Evolutionary conservation across 2,329 filamentous ascomycete species (phyloP), one percentile per base, ranked within the genome.

Genomic region (Fusarium sp.): DNA sequence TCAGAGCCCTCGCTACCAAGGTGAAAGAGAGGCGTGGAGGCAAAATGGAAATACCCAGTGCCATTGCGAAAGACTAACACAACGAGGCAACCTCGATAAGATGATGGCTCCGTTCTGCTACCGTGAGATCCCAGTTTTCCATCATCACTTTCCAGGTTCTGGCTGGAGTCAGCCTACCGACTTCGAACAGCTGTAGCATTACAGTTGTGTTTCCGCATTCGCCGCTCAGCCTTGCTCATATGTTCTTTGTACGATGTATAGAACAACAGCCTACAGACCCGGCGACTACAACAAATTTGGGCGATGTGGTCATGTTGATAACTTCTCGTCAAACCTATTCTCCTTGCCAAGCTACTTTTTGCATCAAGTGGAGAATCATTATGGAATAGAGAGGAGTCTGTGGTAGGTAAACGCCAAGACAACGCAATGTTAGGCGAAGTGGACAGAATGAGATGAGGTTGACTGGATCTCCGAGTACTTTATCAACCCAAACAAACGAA

Each of bases 361-460:
- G n/a, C 33, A 28, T 43, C n/a, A 36, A 43, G 62, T 66, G 57
- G 64, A 58, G 31, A 55, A 42, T 44, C n/a, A 11, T 20, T 17
- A 20, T 44, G 15, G 24, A 11, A 44, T 53, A 33, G 46, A 26
- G 24, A 55, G 44, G 17, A 60, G 42, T 34, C 13, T 52, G 50
- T 33, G 50, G 9, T 18, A 43, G 28, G 28, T 33, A 28, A 40
- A 43, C 57, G 66, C 61, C 66, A 69, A 69, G 61, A 18, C 52
- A 44, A 51, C 42, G 28, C 38, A 46, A 38, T 61, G 62, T 54
- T 55, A 51, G 55, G 33, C 46, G 31, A 18, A 26, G 43, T 45
- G 55, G 42, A 40, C 52, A 46, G 39, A 44, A 34, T 43, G 65
- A 69, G 55, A 69, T 66, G 65, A 66, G 42, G 39, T 58, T 66